Percentiles rank a stretch among this genome's conserved stretches.
phyloP scores from a whole-genome alignment of 441 rosid species.

The Jatropha podagrica region DNA sequence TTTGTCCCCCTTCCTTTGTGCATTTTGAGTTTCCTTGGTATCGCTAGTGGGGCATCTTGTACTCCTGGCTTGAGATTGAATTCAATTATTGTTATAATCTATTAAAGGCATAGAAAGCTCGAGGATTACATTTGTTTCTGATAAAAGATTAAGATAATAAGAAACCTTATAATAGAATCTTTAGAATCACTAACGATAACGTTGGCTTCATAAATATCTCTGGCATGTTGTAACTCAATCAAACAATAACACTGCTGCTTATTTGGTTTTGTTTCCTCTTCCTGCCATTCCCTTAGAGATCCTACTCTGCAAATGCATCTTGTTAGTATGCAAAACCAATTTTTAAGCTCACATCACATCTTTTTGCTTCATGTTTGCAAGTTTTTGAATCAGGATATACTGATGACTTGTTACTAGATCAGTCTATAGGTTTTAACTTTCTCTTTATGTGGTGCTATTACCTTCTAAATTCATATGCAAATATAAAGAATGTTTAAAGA shows the following conservation, averaged over 20 bases:
- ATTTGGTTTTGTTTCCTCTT: background rate
- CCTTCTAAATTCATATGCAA: background rate
- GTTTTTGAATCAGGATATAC: background rate
- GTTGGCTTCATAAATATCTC: background rate
- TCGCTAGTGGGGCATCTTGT: too few species aligned
- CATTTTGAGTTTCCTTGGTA: background rate
- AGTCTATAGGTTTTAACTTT: background rate
- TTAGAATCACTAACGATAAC: background rate
- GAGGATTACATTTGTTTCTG: background rate
- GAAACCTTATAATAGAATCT: background rate
- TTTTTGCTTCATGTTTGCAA: background rate
- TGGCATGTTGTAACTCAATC: background rate
- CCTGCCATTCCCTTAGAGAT: background rate
- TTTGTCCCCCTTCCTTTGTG: background rate
- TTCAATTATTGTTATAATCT: too few species aligned
- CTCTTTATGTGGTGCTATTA: background rate
- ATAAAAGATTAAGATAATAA: background rate
- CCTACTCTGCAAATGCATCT: background rate
- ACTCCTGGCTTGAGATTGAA: background rate
- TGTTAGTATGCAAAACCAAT: background rate
- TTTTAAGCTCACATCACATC: background rate
- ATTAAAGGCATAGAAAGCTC: background rate
- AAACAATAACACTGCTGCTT: background rate
- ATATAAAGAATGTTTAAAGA: background rate
- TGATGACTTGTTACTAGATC: background rate